A percentile compares a stretch with the other conserved stretches of the same genome.
These are phyloP conservation scores for Lentinula detonsa DNA, from an alignment of 768 basidiomycete genomes.

Conservation along the genomic window DNA sequence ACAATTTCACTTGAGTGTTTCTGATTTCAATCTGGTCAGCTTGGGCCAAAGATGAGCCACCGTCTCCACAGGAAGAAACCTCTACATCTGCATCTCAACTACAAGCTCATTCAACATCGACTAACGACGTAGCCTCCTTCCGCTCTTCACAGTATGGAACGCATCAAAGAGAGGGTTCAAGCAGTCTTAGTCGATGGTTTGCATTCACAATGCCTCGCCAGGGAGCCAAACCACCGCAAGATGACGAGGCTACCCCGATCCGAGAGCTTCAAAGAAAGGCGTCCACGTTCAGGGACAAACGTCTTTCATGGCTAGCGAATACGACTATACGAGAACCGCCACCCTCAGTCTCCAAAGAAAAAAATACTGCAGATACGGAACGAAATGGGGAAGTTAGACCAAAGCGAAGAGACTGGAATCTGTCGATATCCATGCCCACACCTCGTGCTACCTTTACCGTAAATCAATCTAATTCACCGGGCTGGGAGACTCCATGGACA, in stretches of 20 bases:
- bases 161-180: slow-evolving; percentile 18
- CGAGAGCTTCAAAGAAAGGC: slow-evolving; percentile 26
- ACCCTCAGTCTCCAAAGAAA: slow-evolving; percentile 23
- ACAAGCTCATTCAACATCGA: slow-evolving; percentile 29
- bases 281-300: slow-evolving; percentile 33
- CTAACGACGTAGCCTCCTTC: slow-evolving; percentile 49
- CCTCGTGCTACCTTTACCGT: slow-evolving; percentile 40
- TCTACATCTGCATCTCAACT: slow-evolving; percentile 21
- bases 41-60: slow-evolving; percentile 82
- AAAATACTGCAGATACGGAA: slow-evolving; percentile 16
- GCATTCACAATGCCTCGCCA: slow-evolving; percentile 60
- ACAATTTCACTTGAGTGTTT: not conserved
- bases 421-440: slow-evolving; percentile 28
- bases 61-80: slow-evolving; percentile 53
- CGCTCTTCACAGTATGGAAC: slow-evolving; percentile 13
- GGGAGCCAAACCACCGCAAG: slow-evolving; percentile 16
- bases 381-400: not conserved
- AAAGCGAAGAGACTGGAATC: slow-evolving; percentile 19
- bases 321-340: slow-evolving; percentile 28
- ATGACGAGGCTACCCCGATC: not conserved
- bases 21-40: slow-evolving; percentile 33
- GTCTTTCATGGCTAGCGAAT: slow-evolving; percentile 48
- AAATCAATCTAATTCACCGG: slow-evolving; percentile 52
- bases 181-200: slow-evolving; percentile 62
- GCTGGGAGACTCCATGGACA: slow-evolving; percentile 69